phyloP scores from a whole-genome alignment of 2,329 filamentous ascomycete genomes.

The Aspergillus ruber region DNA sequence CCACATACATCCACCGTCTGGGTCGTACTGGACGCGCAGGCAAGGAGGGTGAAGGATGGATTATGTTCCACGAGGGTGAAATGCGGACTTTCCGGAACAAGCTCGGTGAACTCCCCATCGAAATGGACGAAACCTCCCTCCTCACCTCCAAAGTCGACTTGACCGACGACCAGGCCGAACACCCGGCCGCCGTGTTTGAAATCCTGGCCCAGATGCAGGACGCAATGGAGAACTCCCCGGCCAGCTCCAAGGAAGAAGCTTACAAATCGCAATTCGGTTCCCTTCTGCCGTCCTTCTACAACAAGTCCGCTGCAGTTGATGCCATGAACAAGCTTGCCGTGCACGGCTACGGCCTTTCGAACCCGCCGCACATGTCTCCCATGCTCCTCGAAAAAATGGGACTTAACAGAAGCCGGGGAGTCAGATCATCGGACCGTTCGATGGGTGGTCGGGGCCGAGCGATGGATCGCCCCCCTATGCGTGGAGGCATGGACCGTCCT shows the following conservation, averaged over 20 bases:
- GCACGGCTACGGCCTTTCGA: conserved; percentile 33
- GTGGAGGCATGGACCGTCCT: not conserved
- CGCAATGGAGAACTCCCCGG: conserved; percentile 23
- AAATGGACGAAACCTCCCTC: conserved; percentile 43
- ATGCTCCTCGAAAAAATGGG: not conserved
- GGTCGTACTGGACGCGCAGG: conserved; percentile 68
- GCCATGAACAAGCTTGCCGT: conserved; percentile 40
- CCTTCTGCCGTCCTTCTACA: conserved; percentile 16
- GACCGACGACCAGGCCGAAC: conserved; percentile 12
- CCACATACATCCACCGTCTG: conserved; percentile 70
- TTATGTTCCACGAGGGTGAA: conserved; percentile 52
- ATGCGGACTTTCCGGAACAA: conserved; percentile 42
- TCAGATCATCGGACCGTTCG: not conserved
- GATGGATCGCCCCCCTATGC: not conserved
- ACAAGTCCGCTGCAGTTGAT: conserved; percentile 37
- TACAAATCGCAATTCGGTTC: conserved; percentile 23
- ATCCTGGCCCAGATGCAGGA: conserved; percentile 38
- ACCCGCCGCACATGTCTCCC: not conserved
- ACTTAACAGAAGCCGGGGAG: not conserved
- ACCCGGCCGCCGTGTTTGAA: conserved; percentile 9
- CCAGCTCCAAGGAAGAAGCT: conserved; percentile 20
- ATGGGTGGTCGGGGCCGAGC: not conserved
- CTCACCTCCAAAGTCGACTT: conserved; percentile 30
- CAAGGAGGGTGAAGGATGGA: conserved; percentile 56
- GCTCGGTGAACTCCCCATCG: conserved; percentile 50